Evolutionary conservation across 2,329 filamentous ascomycete species (phyloP).

Genomic region (Sclerotinia sclerotiorum): DNA sequence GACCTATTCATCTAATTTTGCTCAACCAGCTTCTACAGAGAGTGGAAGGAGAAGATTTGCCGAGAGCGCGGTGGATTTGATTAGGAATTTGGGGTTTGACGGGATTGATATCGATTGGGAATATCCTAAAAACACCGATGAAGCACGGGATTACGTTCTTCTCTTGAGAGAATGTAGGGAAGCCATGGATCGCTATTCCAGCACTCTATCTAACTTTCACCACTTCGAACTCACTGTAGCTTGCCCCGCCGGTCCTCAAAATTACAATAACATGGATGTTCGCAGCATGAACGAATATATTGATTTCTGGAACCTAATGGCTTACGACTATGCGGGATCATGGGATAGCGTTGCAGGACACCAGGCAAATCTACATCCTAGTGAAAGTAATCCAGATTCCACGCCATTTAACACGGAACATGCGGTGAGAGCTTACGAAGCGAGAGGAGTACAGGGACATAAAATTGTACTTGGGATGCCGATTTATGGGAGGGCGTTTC

Average conservation of each 20-base stretch:
- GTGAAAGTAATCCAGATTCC: conserved; percentile 52
- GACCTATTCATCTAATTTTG: conserved; percentile 87
- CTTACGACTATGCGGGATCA: conserved; percentile 82
- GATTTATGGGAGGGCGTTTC: conserved; percentile 84
- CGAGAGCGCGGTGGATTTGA: conserved; percentile 66
- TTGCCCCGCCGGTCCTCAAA: conserved; percentile 60
- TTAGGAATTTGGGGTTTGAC: conserved; percentile 79
- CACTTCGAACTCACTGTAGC: conserved; percentile 67
- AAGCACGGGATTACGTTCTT: conserved; percentile 60
- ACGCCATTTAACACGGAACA: conserved; percentile 78
- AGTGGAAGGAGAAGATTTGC: conserved; percentile 72
- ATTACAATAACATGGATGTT: conserved; percentile 64
- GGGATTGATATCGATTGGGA: conserved; percentile 70
- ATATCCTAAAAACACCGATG: conserved; percentile 55
- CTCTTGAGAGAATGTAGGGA: conserved; percentile 56
- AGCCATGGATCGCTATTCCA: conserved; percentile 58
- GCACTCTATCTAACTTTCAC: conserved; percentile 42
- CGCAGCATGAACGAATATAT: conserved; percentile 62
- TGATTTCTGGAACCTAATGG: conserved; percentile 82
- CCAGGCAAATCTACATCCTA: conserved; percentile 74
- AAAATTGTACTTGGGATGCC: conserved; percentile 93
- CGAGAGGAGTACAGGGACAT: conserved; percentile 59
- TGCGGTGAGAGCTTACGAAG: conserved; percentile 70
- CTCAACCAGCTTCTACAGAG: conserved; percentile 68
- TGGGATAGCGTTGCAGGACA: conserved; percentile 76